Base-by-base conservation (phyloP, 345 rosid species). In the Dovyalis caffra region DNA sequence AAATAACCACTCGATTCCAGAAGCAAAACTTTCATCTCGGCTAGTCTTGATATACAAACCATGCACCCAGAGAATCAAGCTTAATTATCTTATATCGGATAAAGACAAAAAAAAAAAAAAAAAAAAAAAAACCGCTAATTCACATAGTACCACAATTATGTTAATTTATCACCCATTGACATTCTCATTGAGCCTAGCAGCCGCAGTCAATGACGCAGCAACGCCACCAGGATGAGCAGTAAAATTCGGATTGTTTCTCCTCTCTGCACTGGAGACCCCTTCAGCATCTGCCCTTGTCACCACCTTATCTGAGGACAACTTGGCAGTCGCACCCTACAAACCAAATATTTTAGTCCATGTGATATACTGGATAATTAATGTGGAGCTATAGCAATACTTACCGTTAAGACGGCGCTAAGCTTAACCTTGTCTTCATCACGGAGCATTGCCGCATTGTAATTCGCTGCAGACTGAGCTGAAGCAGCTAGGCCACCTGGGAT, bases 391-490 rank as follows among this genome's bases (percentile, higher is more conserved):
- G 8, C 3, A 0, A 32, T 7, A 16, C 65, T 53, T 77, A 91
- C 96, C 75, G 78, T 69, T 31, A 90, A 78, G 64, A 88, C 82
- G 23, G 83, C 86, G 89, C n/a, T n/a, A n/a, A n/a, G n/a, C n/a
- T n/a, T n/a, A n/a, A n/a, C n/a, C n/a, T n/a, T n/a, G n/a, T n/a
- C n/a, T n/a, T n/a, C n/a, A n/a, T n/a, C n/a, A n/a, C n/a, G n/a
- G n/a, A n/a, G n/a, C n/a, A n/a, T n/a, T n/a, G n/a, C n/a, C n/a
- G n/a, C n/a, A n/a, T n/a, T n/a, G n/a, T n/a, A n/a, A n/a, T n/a
- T n/a, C n/a, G n/a, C 93, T 4, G 97, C 91, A 1, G 93, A 88
- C n/a, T 90, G 91, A 25, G 98, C 95, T 0, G 88, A 64, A 38
- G 93, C 87, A 0, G 92, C 89, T 4, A 90, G 76, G 18, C 97